Percentiles rank a stretch among this genome's conserved stretches.
Conservation (phyloP, 1,139 yeast species). For the Candida dubliniensis region DNA sequence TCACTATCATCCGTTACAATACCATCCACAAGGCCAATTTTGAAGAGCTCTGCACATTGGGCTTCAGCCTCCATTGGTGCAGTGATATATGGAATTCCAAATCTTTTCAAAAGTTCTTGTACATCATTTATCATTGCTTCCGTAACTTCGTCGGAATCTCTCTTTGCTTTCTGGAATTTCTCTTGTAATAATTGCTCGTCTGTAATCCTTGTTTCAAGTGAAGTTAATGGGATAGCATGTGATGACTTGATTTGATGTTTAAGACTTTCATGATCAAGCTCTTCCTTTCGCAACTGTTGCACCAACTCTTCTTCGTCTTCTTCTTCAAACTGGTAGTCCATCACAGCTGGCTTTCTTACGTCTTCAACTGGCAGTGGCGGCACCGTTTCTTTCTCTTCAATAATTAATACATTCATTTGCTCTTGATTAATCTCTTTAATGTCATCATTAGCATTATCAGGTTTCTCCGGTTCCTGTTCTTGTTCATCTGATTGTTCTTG, state of each 20-base stretch:
- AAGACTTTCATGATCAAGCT: slow-evolving; percentile 67
- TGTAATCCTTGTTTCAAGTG: slow-evolving; percentile 38
- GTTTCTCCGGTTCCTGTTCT: slow-evolving; percentile 4
- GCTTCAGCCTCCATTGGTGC: slow-evolving; percentile 99
- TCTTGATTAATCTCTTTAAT: slow-evolving; percentile 38
- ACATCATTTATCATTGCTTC: slow-evolving; percentile 85
- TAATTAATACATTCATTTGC: neutral
- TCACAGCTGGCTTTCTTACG: slow-evolving; percentile 21
- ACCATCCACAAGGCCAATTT: slow-evolving; percentile 81
- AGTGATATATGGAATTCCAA: slow-evolving; percentile 91
- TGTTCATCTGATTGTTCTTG: slow-evolving; percentile 7
- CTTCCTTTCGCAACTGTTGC: slow-evolving; percentile 66
- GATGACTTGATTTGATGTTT: slow-evolving; percentile 44
- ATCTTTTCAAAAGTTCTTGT: slow-evolving; percentile 78
- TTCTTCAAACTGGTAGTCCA: slow-evolving; percentile 70
- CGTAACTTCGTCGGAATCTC: slow-evolving; percentile 93
- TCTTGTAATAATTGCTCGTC: slow-evolving; percentile 57
- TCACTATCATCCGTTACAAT: slow-evolving; percentile 97
- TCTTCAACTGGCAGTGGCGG: neutral
- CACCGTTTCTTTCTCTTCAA: slow-evolving; percentile 30
- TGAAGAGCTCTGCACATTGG: slow-evolving; percentile 81
- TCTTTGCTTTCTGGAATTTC: slow-evolving; percentile 62
- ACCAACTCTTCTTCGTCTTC: slow-evolving; percentile 71
- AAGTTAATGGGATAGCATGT: slow-evolving; percentile 20
- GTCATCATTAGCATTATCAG: neutral